Percentiles rank a stretch among this genome's conserved stretches.
These are phyloP conservation scores for Irpex rosettiformis DNA, from an alignment of 1,284 basidiomycete genomes.

Conservation along the genomic window DNA sequence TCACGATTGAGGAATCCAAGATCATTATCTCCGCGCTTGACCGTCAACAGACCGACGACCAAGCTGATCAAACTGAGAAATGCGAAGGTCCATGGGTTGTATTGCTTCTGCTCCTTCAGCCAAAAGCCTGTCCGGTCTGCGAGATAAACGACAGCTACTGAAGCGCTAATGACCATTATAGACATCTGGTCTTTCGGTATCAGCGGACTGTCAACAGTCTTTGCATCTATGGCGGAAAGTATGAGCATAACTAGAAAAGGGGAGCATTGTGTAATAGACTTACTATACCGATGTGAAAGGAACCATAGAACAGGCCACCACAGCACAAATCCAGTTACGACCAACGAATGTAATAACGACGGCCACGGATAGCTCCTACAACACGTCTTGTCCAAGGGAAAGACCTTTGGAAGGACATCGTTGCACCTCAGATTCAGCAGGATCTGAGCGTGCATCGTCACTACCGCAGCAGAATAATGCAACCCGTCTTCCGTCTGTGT, in stretches of 20 bases:
- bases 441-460: slow-evolving; percentile 72
- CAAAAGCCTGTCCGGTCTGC: slow-evolving; percentile 83
- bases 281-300: slow-evolving; percentile 32
- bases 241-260: background rate
- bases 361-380: slow-evolving; percentile 76
- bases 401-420: slow-evolving; percentile 62
- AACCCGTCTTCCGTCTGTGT: slow-evolving; percentile 80
- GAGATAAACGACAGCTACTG: slow-evolving; percentile 65
- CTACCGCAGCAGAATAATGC: slow-evolving; percentile 68
- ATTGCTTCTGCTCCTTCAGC: slow-evolving; percentile 87
- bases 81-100: slow-evolving; percentile 64
- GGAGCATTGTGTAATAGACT: slow-evolving; percentile 1
- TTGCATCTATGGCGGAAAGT: background rate
- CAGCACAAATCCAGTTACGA: slow-evolving; percentile 49
- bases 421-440: slow-evolving; percentile 84
- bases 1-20: slow-evolving; percentile 85
- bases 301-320: slow-evolving; percentile 57
- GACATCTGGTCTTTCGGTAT: slow-evolving; percentile 38
- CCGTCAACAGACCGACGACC: slow-evolving; percentile 56
- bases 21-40: slow-evolving; percentile 75
- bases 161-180: slow-evolving; percentile 61
- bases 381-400: slow-evolving; percentile 80
- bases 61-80: slow-evolving; percentile 55
- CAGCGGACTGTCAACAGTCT: slow-evolving; percentile 32
- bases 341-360: slow-evolving; percentile 53